phyloP scores from a whole-genome alignment of 352 stramenopile genomes.

The Thraustochytrium sp. region DNA sequence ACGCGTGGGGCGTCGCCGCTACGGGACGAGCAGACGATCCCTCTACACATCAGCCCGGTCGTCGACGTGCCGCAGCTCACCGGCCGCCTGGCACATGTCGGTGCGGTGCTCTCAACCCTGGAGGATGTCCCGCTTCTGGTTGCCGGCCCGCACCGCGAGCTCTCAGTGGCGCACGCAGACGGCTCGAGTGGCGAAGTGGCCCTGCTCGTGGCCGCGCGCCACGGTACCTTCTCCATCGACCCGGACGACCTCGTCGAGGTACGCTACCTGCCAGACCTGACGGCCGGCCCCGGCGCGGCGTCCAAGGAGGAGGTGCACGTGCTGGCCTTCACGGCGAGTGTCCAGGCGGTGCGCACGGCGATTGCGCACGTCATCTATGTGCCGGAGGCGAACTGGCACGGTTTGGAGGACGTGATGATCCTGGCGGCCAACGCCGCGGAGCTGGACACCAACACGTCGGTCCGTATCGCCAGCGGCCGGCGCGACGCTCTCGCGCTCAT shows the following conservation, averaged over 20 bases:
- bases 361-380: conserved; percentile 6
- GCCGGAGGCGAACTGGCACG: neutral
- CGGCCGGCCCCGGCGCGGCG: neutral
- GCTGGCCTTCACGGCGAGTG: neutral
- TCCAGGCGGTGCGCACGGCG: neutral
- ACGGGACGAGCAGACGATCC: neutral
- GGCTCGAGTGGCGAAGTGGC: neutral
- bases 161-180: neutral
- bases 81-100: neutral
- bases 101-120: neutral
- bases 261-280: neutral
- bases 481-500: neutral
- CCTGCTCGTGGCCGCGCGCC: neutral
- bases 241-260: neutral
- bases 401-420: neutral
- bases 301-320: neutral
- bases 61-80: neutral
- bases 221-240: neutral
- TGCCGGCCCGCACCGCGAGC: neutral
- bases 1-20: neutral
- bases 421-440: neutral
- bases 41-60: neutral
- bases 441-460: neutral
- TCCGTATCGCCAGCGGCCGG: neutral
- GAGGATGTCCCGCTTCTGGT: neutral